These are phyloP conservation scores for Zea luxurians DNA, from an alignment of 176 grass and related monocot genomes.

Conservation along the genomic window DNA sequence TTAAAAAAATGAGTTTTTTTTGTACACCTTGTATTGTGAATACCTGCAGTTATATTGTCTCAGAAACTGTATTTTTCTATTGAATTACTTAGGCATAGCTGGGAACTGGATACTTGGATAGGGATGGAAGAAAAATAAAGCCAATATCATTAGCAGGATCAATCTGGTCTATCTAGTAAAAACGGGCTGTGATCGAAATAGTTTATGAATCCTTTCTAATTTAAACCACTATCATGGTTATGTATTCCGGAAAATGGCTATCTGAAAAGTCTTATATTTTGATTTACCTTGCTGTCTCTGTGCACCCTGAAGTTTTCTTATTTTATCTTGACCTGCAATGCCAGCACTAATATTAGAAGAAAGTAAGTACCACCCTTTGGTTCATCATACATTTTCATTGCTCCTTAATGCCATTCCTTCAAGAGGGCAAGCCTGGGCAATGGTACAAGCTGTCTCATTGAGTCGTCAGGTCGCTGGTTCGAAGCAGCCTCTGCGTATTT, in stretches of 20 bases:
- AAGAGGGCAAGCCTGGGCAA: too few species aligned
- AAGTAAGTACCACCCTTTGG: not conserved
- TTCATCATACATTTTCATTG: not conserved
- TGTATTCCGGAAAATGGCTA: not conserved
- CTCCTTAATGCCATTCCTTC: not conserved
- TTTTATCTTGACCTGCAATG: slow-evolving; percentile 4
- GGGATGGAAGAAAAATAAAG: not conserved
- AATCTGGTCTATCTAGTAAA: not conserved
- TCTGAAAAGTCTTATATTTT: not conserved
- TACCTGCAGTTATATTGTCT: slow-evolving; percentile 24
- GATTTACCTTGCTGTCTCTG: not conserved
- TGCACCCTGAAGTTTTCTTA: not conserved
- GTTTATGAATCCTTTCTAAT: not conserved
- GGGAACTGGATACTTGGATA: not conserved
- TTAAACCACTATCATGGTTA: not conserved
- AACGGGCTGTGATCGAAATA: not conserved
- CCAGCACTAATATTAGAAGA: not conserved
- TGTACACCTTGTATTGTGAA: not conserved
- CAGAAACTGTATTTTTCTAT: not conserved
- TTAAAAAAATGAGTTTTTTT: not conserved
- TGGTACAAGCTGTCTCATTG: too few species aligned
- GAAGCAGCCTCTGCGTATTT: too few species aligned
- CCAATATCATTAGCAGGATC: not conserved
- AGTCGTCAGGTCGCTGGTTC: too few species aligned
- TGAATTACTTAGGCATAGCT: slow-evolving; percentile 10